phyloP scores from a whole-genome alignment of 129 eudicot species.

The Rutidosis leptorrhynchoides region DNA sequence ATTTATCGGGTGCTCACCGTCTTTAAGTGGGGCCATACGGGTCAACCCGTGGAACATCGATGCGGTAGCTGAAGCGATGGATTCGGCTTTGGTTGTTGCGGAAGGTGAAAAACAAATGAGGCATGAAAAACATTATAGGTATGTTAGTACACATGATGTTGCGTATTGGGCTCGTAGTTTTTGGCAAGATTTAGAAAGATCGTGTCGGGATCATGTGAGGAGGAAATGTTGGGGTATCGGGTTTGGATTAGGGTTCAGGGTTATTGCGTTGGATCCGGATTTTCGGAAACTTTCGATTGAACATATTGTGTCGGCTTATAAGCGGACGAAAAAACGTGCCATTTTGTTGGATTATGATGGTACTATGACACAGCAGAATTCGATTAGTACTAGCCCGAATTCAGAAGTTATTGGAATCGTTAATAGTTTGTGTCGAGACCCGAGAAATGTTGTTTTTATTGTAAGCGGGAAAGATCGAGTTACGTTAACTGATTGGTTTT shows the following conservation, averaged over 20 bases:
- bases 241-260: constrained; percentile 89
- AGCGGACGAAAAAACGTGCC: constrained; percentile 71
- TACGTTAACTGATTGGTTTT: constrained; percentile 72
- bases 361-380: constrained; percentile 49
- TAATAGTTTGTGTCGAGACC: constrained; percentile 68
- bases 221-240: constrained; percentile 95
- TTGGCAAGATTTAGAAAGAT: constrained; percentile 83
- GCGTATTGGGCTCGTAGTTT: constrained; percentile 89
- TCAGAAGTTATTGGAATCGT: constrained; percentile 54
- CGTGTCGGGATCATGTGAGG: constrained; percentile 76
- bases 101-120: constrained; percentile 82
- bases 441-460: constrained; percentile 69
- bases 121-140: constrained; percentile 84
- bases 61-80: constrained; percentile 87
- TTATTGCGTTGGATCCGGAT: constrained; percentile 72
- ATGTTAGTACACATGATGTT: constrained; percentile 84
- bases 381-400: constrained; percentile 53
- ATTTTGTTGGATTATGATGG: constrained; percentile 89
- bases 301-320: constrained; percentile 83
- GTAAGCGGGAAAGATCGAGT: constrained; percentile 78
- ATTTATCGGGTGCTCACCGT: constrained; percentile 88
- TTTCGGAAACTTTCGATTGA: constrained; percentile 80
- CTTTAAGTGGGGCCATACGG: constrained; percentile 83
- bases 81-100: constrained; percentile 56
- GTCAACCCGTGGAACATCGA: constrained; percentile 95